Evolutionary conservation across 345 rosid genomes (phyloP), one percentile per base, ranked within the genome.

Genomic region (Salix udensis): DNA sequence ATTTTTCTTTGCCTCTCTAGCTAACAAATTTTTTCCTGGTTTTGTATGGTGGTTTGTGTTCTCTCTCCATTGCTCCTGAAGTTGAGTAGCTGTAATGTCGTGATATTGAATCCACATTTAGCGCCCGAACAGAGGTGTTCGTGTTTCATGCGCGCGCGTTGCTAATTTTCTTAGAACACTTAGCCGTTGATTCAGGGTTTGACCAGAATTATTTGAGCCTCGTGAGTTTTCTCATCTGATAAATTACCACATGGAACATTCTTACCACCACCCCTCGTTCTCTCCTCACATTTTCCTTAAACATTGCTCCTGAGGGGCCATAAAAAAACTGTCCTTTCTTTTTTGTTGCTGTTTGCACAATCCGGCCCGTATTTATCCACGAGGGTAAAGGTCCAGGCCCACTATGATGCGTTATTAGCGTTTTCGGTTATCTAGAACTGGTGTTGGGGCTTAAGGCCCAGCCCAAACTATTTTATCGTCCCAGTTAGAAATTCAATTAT

Each of bases 71-170:
- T 4, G 62, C 62, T 69, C 84, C 83, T 82, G 78, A 86, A 86
- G 77, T 79, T 81, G 84, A 75, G 88, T 79, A 89, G 86, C 89
- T 76, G 83, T 71, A 53, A 4, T 37, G 62, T 65, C 77, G 72
- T 67, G 81, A 82, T 69, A 82, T 81, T 79, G 82, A 87, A 88
- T 86, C 96, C 96, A 86, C 84, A 30, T 76, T 81, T 87, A 72
- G 88, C 85, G 88, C 93, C 88, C 77, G 80, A 82, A 78, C 55
- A 76, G 34, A 78, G 82, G 67, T 28, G 7, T 23, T 19, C 11
- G 37, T 7, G 26, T 21, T 65, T 11, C 13, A 34, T 15, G 31
- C 24, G 23, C 44, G 18, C 44, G 55, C 36, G 5, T 19, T 7
- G 44, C 9, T 18, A 26, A 4, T 0, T 12, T 19, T 15, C 16